These are phyloP conservation scores for Psilocybe subaeruginosa DNA, from an alignment of 768 basidiomycete genomes.

Conservation along the genomic window DNA sequence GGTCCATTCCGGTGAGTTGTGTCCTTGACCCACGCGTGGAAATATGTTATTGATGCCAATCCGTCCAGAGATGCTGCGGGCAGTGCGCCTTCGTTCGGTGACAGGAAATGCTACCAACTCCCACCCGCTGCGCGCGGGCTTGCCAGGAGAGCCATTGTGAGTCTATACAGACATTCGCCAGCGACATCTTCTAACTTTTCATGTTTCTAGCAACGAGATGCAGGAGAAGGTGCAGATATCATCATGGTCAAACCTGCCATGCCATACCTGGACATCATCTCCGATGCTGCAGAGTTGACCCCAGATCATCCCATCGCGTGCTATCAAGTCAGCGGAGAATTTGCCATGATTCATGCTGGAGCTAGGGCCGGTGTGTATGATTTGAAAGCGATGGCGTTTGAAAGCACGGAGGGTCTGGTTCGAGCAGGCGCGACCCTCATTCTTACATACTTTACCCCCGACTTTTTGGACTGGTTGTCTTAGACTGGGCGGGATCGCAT, in stretches of 20 bases:
- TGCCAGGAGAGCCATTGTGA: slow-evolving; percentile 89
- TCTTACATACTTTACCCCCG: slow-evolving; percentile 94
- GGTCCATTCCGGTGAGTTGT: slow-evolving; percentile 87
- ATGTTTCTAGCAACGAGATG: slow-evolving; percentile 75
- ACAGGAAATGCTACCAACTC: slow-evolving; percentile 98
- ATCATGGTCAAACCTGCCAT: slow-evolving; percentile 98
- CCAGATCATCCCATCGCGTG: slow-evolving; percentile 92
- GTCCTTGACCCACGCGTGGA: not conserved
- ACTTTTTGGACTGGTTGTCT: slow-evolving; percentile 87
- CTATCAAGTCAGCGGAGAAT: slow-evolving; percentile 98
- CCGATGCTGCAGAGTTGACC: slow-evolving; percentile 81
- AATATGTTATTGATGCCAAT: not conserved
- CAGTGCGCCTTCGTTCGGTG: slow-evolving; percentile 91
- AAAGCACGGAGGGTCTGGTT: slow-evolving; percentile 88
- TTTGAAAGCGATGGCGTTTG: slow-evolving; percentile 91
- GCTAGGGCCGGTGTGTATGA: slow-evolving; percentile 94
- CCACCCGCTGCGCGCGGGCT: slow-evolving; percentile 88
- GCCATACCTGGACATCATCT: slow-evolving; percentile 96
- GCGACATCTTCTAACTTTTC: not conserved
- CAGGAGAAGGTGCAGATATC: slow-evolving; percentile 92
- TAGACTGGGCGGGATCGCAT: not conserved
- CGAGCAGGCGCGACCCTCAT: slow-evolving; percentile 92
- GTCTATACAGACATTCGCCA: slow-evolving; percentile 28
- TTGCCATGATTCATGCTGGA: slow-evolving; percentile 95
- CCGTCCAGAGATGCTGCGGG: slow-evolving; percentile 89